Evolutionary conservation across 179 eudicot species (phyloP).

Genomic region (Silene noctiflora): DNA sequence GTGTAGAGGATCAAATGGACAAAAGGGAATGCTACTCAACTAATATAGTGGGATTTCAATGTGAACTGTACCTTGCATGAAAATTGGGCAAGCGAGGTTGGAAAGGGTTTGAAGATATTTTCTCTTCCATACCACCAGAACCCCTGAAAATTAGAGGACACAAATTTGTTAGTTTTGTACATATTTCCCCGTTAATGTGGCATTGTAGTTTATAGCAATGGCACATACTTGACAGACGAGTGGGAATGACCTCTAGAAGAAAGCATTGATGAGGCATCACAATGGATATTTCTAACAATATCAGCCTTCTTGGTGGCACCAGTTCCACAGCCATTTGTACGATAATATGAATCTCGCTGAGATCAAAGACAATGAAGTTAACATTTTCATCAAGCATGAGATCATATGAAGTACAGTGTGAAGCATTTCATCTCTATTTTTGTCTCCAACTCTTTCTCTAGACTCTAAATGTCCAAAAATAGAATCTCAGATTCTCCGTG

Average conservation of each 20-base stretch:
- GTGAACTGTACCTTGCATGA: conserved; percentile 29
- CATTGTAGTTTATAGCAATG: conserved; percentile 7
- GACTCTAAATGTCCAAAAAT: background rate
- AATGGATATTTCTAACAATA: conserved; percentile 26
- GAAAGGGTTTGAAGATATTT: conserved; percentile 19
- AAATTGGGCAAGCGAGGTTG: conserved; percentile 30
- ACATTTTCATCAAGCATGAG: conserved; percentile 4
- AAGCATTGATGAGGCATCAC: conserved; percentile 32
- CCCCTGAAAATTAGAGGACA: conserved; percentile 17
- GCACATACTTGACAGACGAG: conserved; percentile 25
- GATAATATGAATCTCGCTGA: conserved; percentile 18
- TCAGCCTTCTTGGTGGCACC: conserved; percentile 13
- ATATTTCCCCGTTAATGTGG: conserved; percentile 7
- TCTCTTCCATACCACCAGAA: conserved; percentile 24
- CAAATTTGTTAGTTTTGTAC: background rate
- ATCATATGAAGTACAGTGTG: conserved; percentile 10
- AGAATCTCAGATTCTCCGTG: background rate
- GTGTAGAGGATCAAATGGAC: conserved; percentile 10
- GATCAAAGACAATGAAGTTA: conserved; percentile 14
- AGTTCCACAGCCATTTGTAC: conserved; percentile 9
- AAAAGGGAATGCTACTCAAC: background rate
- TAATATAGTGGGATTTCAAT: background rate
- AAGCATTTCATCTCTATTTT: conserved; percentile 2
- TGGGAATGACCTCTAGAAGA: conserved; percentile 19
- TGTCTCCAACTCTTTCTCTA: background rate